Conservation (phyloP, 2,329 filamentous ascomycete genomes). For the Neonectria hederae region DNA sequence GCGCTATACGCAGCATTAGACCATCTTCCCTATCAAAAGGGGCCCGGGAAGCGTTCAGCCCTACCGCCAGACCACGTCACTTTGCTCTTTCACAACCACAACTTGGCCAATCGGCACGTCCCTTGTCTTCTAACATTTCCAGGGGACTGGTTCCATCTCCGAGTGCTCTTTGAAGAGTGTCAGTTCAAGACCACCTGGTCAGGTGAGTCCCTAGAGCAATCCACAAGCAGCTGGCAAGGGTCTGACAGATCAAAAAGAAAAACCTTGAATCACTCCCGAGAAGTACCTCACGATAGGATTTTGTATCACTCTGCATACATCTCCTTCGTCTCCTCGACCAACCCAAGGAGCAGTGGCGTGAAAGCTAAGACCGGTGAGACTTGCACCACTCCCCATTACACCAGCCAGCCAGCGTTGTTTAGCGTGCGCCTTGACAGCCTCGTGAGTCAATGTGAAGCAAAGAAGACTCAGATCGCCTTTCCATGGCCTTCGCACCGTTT, state of each 20-base stretch:
- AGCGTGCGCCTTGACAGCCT: neutral
- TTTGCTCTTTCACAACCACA: neutral
- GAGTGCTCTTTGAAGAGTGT: neutral
- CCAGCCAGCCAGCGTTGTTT: neutral
- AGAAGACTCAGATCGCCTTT: neutral
- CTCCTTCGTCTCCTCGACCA: neutral
- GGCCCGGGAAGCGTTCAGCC: constrained; percentile 24
- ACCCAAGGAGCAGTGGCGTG: neutral
- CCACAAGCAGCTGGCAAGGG: neutral
- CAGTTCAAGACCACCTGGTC: neutral
- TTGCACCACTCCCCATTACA: neutral
- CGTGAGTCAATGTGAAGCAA: neutral
- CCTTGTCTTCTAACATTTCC: neutral
- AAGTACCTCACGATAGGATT: neutral
- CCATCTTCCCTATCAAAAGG: constrained; percentile 32
- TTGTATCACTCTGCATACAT: neutral
- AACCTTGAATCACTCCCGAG: too few relatives aligned
- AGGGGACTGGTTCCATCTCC: too few relatives aligned
- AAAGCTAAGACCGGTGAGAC: neutral
- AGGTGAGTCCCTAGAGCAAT: neutral
- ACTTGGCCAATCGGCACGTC: neutral
- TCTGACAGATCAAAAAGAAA: neutral
- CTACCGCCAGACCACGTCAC: neutral
- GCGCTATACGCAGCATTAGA: constrained; percentile 41
- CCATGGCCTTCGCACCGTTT: neutral